Base-by-base conservation (phyloP, 345 rosid species). In the Leavenworthia alabamica region DNA sequence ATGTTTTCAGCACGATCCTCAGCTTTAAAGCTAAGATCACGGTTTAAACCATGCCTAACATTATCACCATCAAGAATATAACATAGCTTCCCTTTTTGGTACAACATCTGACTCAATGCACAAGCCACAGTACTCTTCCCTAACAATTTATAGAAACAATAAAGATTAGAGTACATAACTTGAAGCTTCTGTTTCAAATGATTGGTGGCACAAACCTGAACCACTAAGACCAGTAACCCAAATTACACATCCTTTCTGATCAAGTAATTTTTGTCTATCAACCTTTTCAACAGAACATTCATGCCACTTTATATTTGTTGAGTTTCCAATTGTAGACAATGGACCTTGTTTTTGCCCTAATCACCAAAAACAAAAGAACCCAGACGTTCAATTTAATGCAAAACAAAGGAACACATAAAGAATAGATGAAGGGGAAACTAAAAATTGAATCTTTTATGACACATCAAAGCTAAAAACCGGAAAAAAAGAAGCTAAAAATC, bases 151-250 rank as follows among this genome's bases (percentile, higher is more conserved):
- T 4, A 61, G 24, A 16, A 16, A 51, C 28, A 20, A 43, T 40
- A 10, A 48, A 23, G 14, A 15, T 62, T 55, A 64, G 6, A 59
- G 24, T 51, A 19, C 57, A 10, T 7, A 29, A 55, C 44, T 33
- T 23, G 31, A 5, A 16, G 14, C 6, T n/a, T n/a, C n/a, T 31
- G 37, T 29, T n/a, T n/a, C n/a, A n/a, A n/a, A 23, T 8, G 23
- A 58, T 20, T 35, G 8, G 8, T 3, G 22, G 8, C 22, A 80
- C 81, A 26, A 73, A 87, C 95, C 96, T 83, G 96, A 88, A 75
- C 89, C 96, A 60, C 91, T 83, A 31, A 88, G 91, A 51, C 96
- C 91, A 0, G 91, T 88, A 61, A 85, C 77, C 96, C 96, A 88
- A 68, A 85, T 77, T 49, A 85, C 86, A 22, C 91, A 88, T 9